These are phyloP conservation scores for Calonectria honghensis DNA, from an alignment of 2,329 filamentous ascomycete species.

Conservation along the genomic window DNA sequence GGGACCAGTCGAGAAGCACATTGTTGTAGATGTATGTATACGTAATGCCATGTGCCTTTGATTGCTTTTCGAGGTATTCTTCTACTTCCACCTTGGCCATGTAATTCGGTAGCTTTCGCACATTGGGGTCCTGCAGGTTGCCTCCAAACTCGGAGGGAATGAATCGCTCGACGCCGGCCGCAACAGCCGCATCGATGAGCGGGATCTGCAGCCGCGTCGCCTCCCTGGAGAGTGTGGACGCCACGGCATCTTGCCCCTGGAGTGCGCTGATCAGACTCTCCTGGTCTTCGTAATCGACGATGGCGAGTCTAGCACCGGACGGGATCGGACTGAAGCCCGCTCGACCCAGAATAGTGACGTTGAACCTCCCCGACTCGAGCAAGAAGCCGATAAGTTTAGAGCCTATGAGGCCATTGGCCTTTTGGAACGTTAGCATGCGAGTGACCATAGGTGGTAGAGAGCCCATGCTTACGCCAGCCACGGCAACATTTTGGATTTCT, in stretches of 20 bases:
- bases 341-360: not conserved
- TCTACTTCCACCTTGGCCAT: not conserved
- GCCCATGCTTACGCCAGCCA: not conserved
- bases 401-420: not conserved
- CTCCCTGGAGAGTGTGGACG: not conserved
- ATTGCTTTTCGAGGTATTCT: not conserved
- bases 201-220: not conserved
- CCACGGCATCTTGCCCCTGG: not conserved
- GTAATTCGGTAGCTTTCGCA: not conserved
- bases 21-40: conserved; percentile 12
- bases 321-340: not conserved
- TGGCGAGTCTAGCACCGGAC: not conserved
- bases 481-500: conserved; percentile 1
- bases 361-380: not conserved
- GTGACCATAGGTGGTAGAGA: too few relatives aligned
- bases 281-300: not conserved
- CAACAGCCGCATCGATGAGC: conserved; percentile 9
- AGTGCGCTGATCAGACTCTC: not conserved
- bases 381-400: not conserved
- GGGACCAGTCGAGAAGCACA: conserved; percentile 2
- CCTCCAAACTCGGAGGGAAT: conserved; percentile 8
- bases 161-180: conserved; percentile 15
- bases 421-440: not conserved
- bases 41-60: not conserved
- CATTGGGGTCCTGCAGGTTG: not conserved